Conservation (phyloP, 2,329 filamentous ascomycete genomes). For the Didymella glomerata region DNA sequence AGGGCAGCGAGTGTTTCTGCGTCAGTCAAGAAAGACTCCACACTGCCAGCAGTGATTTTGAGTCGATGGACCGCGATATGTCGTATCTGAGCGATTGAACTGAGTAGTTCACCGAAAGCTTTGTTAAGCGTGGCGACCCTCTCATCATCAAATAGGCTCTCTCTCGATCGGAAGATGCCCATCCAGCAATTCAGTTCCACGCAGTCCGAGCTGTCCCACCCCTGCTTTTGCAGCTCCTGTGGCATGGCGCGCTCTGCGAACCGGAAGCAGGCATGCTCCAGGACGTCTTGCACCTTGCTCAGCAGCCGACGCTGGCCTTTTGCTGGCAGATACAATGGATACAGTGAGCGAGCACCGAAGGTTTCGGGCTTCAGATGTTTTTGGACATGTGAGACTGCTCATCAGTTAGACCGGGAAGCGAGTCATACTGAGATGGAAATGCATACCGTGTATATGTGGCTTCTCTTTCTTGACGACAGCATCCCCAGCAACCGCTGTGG, state of each 20-base stretch:
- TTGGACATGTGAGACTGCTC: background rate
- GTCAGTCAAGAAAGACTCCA: background rate
- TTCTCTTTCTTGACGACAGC: background rate
- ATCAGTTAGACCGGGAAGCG: too few relatives aligned
- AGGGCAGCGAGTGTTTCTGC: conserved; percentile 7
- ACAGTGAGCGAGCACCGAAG: background rate
- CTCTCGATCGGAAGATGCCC: background rate
- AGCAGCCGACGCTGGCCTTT: conserved; percentile 1
- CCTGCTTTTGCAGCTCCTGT: background rate
- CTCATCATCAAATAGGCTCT: background rate
- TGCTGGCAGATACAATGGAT: background rate
- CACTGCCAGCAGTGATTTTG: background rate
- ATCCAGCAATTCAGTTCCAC: conserved; percentile 6
- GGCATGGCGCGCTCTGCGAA: background rate
- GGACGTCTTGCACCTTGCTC: conserved; percentile 1
- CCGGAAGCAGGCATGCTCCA: conserved; percentile 1
- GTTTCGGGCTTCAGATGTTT: background rate
- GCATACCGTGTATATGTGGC: too few relatives aligned
- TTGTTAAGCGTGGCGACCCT: background rate
- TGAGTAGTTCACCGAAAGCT: background rate
- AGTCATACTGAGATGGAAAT: too few relatives aligned
- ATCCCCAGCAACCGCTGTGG: background rate
- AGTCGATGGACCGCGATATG: conserved; percentile 6
- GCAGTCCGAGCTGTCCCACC: conserved; percentile 1
- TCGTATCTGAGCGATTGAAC: conserved; percentile 3